phyloP scores from a whole-genome alignment of 2,329 filamentous ascomycete genomes.

The Cytospora leucostoma region DNA sequence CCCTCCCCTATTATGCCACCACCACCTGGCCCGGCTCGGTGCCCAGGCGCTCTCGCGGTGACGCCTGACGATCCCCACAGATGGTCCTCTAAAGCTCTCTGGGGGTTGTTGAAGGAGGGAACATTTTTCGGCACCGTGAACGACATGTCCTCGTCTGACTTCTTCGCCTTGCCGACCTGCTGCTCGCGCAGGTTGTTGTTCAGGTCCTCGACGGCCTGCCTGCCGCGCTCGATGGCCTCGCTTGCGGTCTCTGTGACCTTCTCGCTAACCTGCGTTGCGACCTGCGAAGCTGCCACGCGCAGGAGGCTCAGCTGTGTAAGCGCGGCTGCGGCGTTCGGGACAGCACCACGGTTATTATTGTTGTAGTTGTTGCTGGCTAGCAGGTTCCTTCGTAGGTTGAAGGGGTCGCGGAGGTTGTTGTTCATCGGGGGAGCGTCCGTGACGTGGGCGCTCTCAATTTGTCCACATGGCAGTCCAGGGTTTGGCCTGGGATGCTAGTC shows the following conservation, averaged over 20 bases:
- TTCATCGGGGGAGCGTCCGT: conserved; percentile 25
- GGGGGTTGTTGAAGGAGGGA: conserved; percentile 67
- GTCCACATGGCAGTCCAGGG: conserved; percentile 24
- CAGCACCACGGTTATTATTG: conserved; percentile 16
- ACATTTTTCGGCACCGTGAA: conserved; percentile 70
- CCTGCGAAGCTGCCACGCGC: conserved; percentile 49
- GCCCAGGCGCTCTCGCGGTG: conserved; percentile 41
- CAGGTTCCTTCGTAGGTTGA: conserved; percentile 41
- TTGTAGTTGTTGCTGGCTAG: conserved; percentile 46
- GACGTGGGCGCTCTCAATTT: conserved; percentile 21
- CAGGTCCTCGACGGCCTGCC: conserved; percentile 47
- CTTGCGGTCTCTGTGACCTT: conserved; percentile 45
- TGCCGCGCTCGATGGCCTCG: conserved; percentile 51
- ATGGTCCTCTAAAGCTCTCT: conserved; percentile 65
- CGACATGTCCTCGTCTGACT: conserved; percentile 51
- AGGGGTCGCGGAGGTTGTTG: conserved; percentile 29
- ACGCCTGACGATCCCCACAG: conserved; percentile 61
- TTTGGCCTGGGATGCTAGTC: conserved; percentile 11
- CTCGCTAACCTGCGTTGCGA: conserved; percentile 37
- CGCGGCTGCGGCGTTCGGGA: conserved; percentile 35
- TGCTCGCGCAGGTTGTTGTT: conserved; percentile 33
- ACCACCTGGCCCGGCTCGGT: conserved; percentile 31
- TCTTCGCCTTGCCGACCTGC: conserved; percentile 31
- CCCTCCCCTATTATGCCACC: conserved; percentile 52
- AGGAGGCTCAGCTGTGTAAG: conserved; percentile 45